Evolutionary conservation across 2,329 filamentous ascomycete species (phyloP).

Genomic region (Hymenoscyphus repandus): DNA sequence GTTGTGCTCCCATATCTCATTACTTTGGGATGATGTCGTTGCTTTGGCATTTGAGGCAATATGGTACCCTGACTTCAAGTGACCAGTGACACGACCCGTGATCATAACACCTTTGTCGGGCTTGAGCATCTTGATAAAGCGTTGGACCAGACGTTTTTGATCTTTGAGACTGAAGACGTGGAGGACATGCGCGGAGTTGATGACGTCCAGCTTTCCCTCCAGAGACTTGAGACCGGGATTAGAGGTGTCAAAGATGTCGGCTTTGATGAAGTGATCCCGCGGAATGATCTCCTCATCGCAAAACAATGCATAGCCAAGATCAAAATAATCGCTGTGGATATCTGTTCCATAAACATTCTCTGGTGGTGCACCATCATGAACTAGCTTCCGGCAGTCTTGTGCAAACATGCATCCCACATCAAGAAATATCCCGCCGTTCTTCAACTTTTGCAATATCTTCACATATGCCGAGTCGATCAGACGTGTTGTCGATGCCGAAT

Average conservation of each 20-base stretch:
- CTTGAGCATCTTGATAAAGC: background rate
- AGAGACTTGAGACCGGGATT: background rate
- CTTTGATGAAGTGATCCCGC: background rate
- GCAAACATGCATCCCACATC: background rate
- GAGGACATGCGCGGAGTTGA: background rate
- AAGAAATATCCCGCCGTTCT: background rate
- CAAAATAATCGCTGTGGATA: background rate
- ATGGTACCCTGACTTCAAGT: background rate
- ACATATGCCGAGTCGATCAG: background rate
- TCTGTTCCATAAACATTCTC: background rate
- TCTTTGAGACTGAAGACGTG: background rate
- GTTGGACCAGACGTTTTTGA: background rate
- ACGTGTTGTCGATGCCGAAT: background rate
- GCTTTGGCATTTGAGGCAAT: background rate
- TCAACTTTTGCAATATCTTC: background rate
- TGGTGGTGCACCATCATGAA: background rate
- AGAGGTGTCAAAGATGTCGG: background rate
- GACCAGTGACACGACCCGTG: background rate
- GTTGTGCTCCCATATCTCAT: background rate
- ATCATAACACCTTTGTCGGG: background rate
- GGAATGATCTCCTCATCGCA: background rate
- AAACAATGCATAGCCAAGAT: background rate
- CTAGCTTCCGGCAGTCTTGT: background rate
- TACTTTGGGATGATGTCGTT: background rate
- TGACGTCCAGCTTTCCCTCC: background rate